Conservation (phyloP, 208 protist genomes). For the Porcisia deanei region DNA sequence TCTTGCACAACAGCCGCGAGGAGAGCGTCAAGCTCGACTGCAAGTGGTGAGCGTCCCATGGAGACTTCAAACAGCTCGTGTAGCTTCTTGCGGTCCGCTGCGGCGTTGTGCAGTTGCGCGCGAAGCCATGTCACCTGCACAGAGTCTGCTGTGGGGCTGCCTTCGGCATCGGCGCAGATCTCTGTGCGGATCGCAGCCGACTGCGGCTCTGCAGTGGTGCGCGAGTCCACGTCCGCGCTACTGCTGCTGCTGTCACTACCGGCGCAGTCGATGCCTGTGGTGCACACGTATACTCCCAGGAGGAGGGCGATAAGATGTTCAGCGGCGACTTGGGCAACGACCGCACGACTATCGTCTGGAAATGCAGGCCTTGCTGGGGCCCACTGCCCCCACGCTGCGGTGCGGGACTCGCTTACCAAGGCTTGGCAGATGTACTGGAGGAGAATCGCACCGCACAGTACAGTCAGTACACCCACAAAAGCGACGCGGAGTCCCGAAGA, state of each 20-base stretch:
- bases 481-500: not conserved
- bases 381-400: constrained; percentile 13
- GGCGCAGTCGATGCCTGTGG: not conserved
- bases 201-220: no score
- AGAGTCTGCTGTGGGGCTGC: not conserved
- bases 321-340: constrained; percentile 8
- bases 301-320: constrained; percentile 19
- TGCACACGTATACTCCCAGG: constrained; percentile 14
- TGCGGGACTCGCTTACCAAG: constrained; percentile 13
- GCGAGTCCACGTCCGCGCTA: not conserved
- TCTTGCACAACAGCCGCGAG: not conserved
- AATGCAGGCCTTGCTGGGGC: constrained; percentile 11
- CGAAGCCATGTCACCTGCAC: constrained; percentile 14
- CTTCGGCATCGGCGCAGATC: not conserved
- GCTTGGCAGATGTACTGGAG: constrained; percentile 11
- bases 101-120: constrained; percentile 11
- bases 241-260: not conserved
- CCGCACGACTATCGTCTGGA: not conserved
- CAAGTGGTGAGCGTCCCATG: constrained; percentile 22
- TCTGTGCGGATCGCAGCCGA: not conserved
- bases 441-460: constrained; percentile 6
- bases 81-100: constrained; percentile 3
- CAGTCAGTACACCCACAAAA: not conserved
- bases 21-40: constrained; percentile 14
- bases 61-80: constrained; percentile 15